A percentile compares a stretch with the other conserved stretches of the same genome.
phyloP scores from a whole-genome alignment of 148 eudicot species.

The Diospyros lotus region DNA sequence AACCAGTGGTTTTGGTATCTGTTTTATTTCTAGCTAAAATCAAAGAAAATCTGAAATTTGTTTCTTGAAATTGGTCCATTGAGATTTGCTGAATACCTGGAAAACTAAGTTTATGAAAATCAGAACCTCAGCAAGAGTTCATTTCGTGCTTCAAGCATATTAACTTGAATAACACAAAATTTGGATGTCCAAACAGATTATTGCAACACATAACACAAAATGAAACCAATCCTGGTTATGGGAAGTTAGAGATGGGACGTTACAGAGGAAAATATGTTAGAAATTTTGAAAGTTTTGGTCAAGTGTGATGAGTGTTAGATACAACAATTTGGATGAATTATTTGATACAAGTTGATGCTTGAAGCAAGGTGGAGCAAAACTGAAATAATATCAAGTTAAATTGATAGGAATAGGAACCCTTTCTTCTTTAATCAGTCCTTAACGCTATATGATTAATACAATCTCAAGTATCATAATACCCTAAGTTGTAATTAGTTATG shows the following conservation, averaged over 20 bases:
- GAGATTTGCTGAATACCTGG: neutral
- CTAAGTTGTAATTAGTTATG: neutral
- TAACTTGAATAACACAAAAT: neutral
- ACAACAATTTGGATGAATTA: neutral
- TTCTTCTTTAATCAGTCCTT: neutral
- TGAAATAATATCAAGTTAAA: neutral
- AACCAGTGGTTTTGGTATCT: neutral
- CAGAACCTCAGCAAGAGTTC: neutral
- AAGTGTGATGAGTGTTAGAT: neutral
- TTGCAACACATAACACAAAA: neutral
- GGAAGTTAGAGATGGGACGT: neutral
- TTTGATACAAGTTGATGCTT: neutral
- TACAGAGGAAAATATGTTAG: neutral
- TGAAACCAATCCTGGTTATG: neutral
- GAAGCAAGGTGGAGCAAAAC: neutral
- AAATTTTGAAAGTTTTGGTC: neutral
- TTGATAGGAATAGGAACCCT: neutral
- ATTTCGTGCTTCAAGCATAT: neutral
- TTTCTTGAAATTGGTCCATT: neutral
- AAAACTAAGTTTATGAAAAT: neutral
- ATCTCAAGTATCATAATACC: neutral
- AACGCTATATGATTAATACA: conserved; percentile 1
- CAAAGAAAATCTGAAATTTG: neutral
- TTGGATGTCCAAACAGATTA: neutral
- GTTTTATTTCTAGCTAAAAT: neutral